Evolutionary conservation across 352 stramenopile species (phyloP).

Genomic region (Thraustochytrium striatum): DNA sequence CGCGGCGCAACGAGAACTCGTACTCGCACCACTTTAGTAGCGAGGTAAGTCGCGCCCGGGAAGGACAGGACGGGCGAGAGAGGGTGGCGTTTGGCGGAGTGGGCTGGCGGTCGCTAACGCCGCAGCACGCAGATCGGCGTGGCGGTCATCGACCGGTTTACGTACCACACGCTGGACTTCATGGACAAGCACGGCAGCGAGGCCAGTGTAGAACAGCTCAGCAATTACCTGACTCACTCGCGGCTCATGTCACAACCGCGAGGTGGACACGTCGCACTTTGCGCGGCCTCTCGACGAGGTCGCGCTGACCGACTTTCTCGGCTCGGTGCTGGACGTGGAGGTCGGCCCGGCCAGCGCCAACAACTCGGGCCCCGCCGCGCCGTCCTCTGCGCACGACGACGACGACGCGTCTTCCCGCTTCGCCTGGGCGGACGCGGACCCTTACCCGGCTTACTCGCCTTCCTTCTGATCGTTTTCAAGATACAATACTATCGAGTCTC

Average conservation of each 20-base stretch:
- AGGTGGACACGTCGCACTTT: slow-evolving; percentile 70
- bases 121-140: slow-evolving; percentile 63
- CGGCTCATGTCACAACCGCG: slow-evolving; percentile 68
- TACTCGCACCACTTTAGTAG: slow-evolving; percentile 75
- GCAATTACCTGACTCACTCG: slow-evolving; percentile 49
- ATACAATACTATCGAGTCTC: background rate
- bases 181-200: slow-evolving; percentile 75
- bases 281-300: slow-evolving; percentile 66
- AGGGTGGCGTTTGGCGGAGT: too few species aligned
- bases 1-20: slow-evolving; percentile 82
- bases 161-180: slow-evolving; percentile 78
- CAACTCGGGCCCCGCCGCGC: background rate
- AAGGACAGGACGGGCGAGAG: background rate
- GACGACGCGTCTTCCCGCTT: background rate
- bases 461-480: background rate
- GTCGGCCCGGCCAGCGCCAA: background rate
- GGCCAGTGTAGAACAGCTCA: slow-evolving; percentile 61
- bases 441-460: background rate
- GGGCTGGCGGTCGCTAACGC: too few species aligned
- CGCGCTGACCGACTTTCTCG: slow-evolving; percentile 78
- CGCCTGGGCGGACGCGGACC: background rate
- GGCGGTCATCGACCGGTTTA: slow-evolving; percentile 80
- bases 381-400: background rate
- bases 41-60: background rate
- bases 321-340: slow-evolving; percentile 72